Conservation (phyloP, 139 green algal genomes). For the Coelastrella sp. region DNA sequence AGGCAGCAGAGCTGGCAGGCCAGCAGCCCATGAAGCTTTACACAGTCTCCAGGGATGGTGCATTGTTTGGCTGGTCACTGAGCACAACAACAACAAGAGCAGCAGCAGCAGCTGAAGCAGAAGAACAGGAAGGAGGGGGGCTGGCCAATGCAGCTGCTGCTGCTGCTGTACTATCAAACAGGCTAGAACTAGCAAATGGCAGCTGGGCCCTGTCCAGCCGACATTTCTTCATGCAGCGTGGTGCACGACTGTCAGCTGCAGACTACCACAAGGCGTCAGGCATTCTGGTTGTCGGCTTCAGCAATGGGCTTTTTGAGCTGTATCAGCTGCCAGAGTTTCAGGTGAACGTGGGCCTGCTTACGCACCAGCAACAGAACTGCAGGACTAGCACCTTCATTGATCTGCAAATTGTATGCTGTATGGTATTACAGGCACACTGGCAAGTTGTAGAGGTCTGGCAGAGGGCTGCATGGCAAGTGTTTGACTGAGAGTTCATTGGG, state of each 20-base stretch:
- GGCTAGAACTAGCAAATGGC: constrained; percentile 58
- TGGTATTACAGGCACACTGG: too few relatives aligned
- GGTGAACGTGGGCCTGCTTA: constrained; percentile 37
- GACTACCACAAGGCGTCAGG: constrained; percentile 41
- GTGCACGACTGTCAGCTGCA: constrained; percentile 27
- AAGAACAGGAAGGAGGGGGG: not conserved
- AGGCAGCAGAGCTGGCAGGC: constrained; percentile 61
- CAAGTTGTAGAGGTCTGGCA: too few relatives aligned
- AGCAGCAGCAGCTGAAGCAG: constrained; percentile 29
- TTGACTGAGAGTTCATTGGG: too few relatives aligned
- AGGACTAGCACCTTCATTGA: too few relatives aligned
- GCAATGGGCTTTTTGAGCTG: constrained; percentile 91
- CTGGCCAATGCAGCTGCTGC: not conserved
- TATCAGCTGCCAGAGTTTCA: constrained; percentile 89
- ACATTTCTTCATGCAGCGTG: constrained; percentile 80
- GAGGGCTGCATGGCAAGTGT: too few relatives aligned
- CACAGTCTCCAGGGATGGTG: constrained; percentile 88
- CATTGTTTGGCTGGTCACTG: constrained; percentile 83
- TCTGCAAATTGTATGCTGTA: too few relatives aligned
- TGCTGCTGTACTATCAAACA: not conserved
- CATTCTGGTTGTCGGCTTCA: constrained; percentile 61
- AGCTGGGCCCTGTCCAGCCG: constrained; percentile 83
- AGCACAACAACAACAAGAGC: not conserved
- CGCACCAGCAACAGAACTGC: too few relatives aligned
- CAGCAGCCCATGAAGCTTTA: constrained; percentile 70